Base-by-base conservation (phyloP, 495 filamentous ascomycete genomes). In the Copromyces sp. region DNA sequence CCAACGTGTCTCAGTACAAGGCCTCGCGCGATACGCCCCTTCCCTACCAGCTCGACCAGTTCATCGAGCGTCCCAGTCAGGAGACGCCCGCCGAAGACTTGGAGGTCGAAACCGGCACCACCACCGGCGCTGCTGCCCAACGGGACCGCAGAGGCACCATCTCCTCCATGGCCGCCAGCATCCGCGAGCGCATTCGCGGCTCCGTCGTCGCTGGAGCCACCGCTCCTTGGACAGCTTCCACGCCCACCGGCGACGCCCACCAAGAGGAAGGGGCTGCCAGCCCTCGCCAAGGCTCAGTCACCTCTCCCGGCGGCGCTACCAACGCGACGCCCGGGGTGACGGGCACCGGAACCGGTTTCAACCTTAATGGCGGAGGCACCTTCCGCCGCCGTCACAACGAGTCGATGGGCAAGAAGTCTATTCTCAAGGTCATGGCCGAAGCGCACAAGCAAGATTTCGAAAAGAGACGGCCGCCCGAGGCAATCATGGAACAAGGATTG, bases 371-470 rank as follows among this genome's bases (percentile, higher is more conserved):
- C 44, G 39, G 44, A 1, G 78, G 80, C 9, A 80, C 88, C 16
- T 79, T 83, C 35, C 77, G 80, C 44, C 76, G 83, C 35, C 74
- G 77, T 1, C 74, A 74, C 8, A 47, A 78, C 0, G 75, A 80
- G 41, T 72, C 79, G 8, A 29, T 73, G 1, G 84, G 70, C 77
- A 90, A 20, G 82, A 89, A 69, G 84, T 91, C 73, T 77, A 88
- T 87, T 20, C 78, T 80, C 12, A 80, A 80, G 9, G 86, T 91
- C 12, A 83, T 97, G 74, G 88, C 90, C 6, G 83, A 86, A 45
- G 94, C 94, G 11, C 94, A 98, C 74, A 90, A 89, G 42, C 91
- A 95, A 76, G 94, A 98, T 79, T 98, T 97, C 79, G 90, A 95
- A 82, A 87, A 92, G 79, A 90, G 87, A 79, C 83, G 87, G 69